A percentile compares a stretch with the other conserved stretches of the same genome.
These are phyloP conservation scores for Teunomyces tritomae DNA, from an alignment of 805 yeast genomes.

Conservation along the genomic window DNA sequence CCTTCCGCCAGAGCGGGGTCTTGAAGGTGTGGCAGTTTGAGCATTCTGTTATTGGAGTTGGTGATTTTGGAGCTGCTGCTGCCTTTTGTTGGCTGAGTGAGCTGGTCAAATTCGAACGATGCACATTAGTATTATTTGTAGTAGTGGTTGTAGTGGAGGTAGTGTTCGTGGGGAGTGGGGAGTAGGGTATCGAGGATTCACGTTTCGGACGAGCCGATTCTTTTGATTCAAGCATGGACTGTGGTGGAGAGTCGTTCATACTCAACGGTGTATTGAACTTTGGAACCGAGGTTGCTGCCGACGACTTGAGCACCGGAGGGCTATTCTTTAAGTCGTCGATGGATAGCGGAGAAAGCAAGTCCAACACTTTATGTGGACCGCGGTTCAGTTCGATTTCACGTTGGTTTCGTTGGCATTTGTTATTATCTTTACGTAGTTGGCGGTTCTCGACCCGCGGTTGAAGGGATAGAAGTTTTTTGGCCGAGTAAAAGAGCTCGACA, in stretches of 20 bases:
- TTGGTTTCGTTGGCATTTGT: constrained; percentile 22
- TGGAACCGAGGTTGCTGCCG: constrained; percentile 3
- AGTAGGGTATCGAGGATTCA: neutral
- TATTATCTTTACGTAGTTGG: constrained; percentile 32
- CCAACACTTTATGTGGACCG: constrained; percentile 23
- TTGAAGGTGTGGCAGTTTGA: constrained; percentile 57
- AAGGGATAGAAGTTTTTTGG: constrained; percentile 36
- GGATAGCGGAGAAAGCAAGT: constrained; percentile 40
- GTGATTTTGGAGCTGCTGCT: constrained; percentile 2
- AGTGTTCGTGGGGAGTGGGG: neutral
- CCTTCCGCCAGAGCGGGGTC: constrained; percentile 64
- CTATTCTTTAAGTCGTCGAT: constrained; percentile 33
- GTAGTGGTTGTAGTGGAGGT: neutral
- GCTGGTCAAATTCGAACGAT: constrained; percentile 18
- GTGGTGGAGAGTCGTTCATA: constrained; percentile 21
- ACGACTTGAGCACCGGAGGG: constrained; percentile 9
- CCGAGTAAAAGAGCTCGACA: constrained; percentile 41
- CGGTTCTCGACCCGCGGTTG: constrained; percentile 41
- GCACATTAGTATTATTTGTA: neutral
- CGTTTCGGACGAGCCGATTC: neutral
- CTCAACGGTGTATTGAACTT: constrained; percentile 27
- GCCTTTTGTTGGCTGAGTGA: constrained; percentile 16
- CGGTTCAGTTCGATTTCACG: constrained; percentile 7
- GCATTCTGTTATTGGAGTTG: constrained; percentile 39
- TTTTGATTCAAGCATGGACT: constrained; percentile 5